Conservation (phyloP, 768 basidiomycete species). For the Boletus vermiculosoides region DNA sequence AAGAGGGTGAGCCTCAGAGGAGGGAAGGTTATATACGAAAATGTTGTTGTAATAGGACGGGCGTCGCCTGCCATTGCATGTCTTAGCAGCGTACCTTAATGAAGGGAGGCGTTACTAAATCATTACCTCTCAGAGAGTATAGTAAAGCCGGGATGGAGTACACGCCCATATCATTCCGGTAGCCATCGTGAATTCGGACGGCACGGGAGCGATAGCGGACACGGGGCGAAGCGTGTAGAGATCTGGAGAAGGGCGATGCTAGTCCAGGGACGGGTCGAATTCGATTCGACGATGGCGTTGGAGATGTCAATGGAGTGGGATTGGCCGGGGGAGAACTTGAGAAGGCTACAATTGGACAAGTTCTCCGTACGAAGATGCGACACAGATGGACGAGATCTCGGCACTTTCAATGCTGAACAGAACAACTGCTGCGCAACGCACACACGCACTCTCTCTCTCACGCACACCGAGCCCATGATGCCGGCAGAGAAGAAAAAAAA, state of each 20-base stretch:
- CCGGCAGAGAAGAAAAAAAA: conserved; percentile 21
- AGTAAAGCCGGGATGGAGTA: conserved; percentile 34
- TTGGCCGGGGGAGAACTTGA: conserved; percentile 29
- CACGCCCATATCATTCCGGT: conserved; percentile 37
- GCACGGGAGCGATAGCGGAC: conserved; percentile 30
- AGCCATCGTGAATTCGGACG: conserved; percentile 32
- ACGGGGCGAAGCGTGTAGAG: conserved; percentile 23
- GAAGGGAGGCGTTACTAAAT: conserved; percentile 38
- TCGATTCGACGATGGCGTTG: conserved; percentile 35
- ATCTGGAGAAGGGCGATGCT: conserved; percentile 28
- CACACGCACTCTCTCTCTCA: conserved; percentile 15
- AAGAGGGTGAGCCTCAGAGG: conserved; percentile 11
- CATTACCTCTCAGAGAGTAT: conserved; percentile 36
- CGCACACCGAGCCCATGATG: conserved; percentile 17
- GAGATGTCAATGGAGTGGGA: conserved; percentile 31
- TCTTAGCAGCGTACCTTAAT: conserved; percentile 40
- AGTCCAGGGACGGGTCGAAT: conserved; percentile 19
- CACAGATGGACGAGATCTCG: conserved; percentile 22
- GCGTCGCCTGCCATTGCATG: conserved; percentile 36
- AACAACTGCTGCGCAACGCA: conserved; percentile 17
- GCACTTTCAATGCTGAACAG: conserved; percentile 14
- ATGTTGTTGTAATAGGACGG: conserved; percentile 33
- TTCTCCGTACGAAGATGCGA: conserved; percentile 28
- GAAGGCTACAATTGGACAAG: conserved; percentile 21
- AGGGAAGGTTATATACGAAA: conserved; percentile 35